Base-by-base conservation (phyloP, 2,329 filamentous ascomycete genomes). In the Fusarium sp. region DNA sequence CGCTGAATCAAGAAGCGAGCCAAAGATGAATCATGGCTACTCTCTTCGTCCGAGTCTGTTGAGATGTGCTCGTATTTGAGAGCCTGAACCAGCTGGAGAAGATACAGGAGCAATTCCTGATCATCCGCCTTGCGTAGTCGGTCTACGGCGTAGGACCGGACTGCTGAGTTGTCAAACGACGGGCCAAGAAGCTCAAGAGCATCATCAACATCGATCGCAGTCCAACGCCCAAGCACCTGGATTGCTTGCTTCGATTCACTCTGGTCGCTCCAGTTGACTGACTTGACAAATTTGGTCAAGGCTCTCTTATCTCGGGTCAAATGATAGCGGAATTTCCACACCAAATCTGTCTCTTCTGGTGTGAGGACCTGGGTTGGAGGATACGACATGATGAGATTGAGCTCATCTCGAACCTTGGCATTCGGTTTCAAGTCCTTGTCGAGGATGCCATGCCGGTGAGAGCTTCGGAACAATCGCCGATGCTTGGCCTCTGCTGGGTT, bases 301-400 rank as follows among this genome's bases (percentile, higher is more conserved):
- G 96, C 93, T 77, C 93, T 88, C 83, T 99, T 99, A 81, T 99
- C 95, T 66, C 95, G 89, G 1, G 95, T 96, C 24, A 99, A 84
- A 81, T 98, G 96, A 82, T 98, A 97, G 67, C 96, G 90, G 84
- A 98, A 99, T 78, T 97, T 96, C 97, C 97, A 99, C 22, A 99
- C 91, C 61, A 98, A 88, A 82, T 99, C 96, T 80, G 97, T 97
- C 82, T 99, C 96, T 80, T 98, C 95, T 0, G 94, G 90, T 1
- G 91, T 94, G 27, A 99, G 87, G 57, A 93, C 90, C 72, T 98
- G 95, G 0, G 96, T 98, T 4, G 96, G 96, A 8, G 96, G 95
- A 79, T 98, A 98, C 2, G 93, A 92, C 86, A 98, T 92, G 75
- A 99, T 95, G 52, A 90, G 87, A 79, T 98, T 98, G 35, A 99